Percentiles rank a stretch among this genome's conserved stretches.
Conservation (phyloP, 2,329 filamentous ascomycete genomes). For the Teratosphaeria gauchensis region DNA sequence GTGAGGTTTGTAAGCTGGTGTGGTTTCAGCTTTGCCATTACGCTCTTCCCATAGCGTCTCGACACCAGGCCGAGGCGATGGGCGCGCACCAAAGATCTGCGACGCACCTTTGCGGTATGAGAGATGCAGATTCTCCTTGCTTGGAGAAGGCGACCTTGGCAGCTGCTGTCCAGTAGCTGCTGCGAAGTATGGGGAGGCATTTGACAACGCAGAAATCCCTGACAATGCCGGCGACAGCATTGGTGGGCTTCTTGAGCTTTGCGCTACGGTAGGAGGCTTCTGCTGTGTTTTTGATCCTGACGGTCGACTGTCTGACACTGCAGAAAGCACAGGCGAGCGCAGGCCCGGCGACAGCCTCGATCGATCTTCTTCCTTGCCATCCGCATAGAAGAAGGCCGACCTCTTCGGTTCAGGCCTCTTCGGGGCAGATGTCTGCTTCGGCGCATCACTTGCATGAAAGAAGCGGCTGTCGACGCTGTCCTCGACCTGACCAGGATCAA, state of each 20-base stretch:
- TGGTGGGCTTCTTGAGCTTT: slow-evolving; percentile 17
- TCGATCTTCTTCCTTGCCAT: slow-evolving; percentile 35
- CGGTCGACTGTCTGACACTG: slow-evolving; percentile 16
- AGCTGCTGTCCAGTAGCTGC: slow-evolving; percentile 11
- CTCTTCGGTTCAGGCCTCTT: slow-evolving; percentile 34
- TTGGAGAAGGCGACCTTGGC: slow-evolving; percentile 34
- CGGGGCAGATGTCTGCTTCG: slow-evolving; percentile 17
- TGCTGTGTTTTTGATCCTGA: slow-evolving; percentile 12
- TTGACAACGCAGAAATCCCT: slow-evolving; percentile 11
- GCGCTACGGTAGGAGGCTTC: slow-evolving; percentile 6
- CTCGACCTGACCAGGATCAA: slow-evolving; percentile 13
- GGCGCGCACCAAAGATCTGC: slow-evolving; percentile 33
- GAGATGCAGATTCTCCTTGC: slow-evolving; percentile 39
- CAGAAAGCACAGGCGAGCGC: slow-evolving; percentile 29
- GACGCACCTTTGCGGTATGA: slow-evolving; percentile 42
- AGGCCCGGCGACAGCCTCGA: slow-evolving; percentile 16
- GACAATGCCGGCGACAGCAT: slow-evolving; percentile 25
- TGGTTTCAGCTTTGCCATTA: slow-evolving; percentile 1
- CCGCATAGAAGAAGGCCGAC: slow-evolving; percentile 43
- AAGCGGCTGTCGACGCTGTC: slow-evolving; percentile 54
- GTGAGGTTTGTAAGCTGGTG: slow-evolving; percentile 11
- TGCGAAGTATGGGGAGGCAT: slow-evolving; percentile 24
- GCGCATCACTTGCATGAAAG: slow-evolving; percentile 79
- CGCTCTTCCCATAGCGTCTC: background rate
- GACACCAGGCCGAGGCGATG: slow-evolving; percentile 6